phyloP scores from a whole-genome alignment of 2,329 filamentous ascomycete genomes.

The Teratosphaeria gauchensis region DNA sequence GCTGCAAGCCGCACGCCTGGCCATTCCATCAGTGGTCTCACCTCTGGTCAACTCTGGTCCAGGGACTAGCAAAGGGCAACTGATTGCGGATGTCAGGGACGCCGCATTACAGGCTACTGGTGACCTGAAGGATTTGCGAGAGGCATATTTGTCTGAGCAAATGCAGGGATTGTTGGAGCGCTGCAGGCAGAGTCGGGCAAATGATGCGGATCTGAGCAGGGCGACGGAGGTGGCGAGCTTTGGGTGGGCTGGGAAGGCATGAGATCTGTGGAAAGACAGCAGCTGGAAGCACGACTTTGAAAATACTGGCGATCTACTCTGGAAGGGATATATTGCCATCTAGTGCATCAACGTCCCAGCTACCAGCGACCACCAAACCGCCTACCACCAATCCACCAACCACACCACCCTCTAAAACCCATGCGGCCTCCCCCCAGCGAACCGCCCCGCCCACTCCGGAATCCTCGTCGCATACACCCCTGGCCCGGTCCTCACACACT shows the following conservation, averaged over 20 bases:
- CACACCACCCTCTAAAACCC: constrained; percentile 1
- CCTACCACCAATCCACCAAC: neutral
- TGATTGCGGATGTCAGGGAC: constrained; percentile 30
- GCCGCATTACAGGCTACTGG: constrained; percentile 27
- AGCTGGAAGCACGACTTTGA: no score
- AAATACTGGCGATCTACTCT: no score
- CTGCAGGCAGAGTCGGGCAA: constrained; percentile 12
- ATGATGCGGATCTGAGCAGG: constrained; percentile 15
- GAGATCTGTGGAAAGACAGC: no score
- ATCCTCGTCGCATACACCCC: constrained; percentile 15
- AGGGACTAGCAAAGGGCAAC: constrained; percentile 18
- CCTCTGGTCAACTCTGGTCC: constrained; percentile 24
- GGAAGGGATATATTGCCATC: constrained; percentile 12
- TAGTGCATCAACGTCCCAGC: no score
- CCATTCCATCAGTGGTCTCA: constrained; percentile 33
- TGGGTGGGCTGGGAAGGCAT: no score
- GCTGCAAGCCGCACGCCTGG: constrained; percentile 34
- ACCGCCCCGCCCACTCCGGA: constrained; percentile 11
- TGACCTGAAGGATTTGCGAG: constrained; percentile 29
- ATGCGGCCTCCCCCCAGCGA: constrained; percentile 15
- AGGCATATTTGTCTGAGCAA: constrained; percentile 28
- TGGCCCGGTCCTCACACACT: constrained; percentile 6
- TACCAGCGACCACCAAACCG: constrained; percentile 20
- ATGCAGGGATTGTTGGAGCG: constrained; percentile 27
- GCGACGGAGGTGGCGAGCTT: no score